Conservation (phyloP, 2,329 filamentous ascomycete species). For the Hypoxylon sp. region DNA sequence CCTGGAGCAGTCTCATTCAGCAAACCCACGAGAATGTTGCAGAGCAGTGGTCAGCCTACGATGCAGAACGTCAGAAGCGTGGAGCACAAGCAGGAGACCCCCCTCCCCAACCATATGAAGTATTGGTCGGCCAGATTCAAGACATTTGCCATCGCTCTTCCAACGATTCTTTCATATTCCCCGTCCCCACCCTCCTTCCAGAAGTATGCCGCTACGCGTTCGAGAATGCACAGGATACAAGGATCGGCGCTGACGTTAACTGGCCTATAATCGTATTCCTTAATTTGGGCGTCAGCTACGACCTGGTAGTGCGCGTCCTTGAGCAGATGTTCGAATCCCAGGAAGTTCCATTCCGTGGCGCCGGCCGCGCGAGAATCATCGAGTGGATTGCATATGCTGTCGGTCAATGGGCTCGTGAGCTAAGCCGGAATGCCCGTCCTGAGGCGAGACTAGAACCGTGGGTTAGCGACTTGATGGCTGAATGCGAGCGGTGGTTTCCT, state of each 20-base stretch:
- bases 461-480: conserved; percentile 57
- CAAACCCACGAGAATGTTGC: conserved; percentile 72
- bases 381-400: conserved; percentile 67
- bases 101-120: conserved; percentile 74
- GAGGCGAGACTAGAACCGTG: conserved; percentile 49
- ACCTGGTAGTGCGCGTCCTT: conserved; percentile 67
- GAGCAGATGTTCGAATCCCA: conserved; percentile 70
- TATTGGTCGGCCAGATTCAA: conserved; percentile 72
- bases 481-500: conserved; percentile 61
- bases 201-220: conserved; percentile 73
- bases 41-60: conserved; percentile 55
- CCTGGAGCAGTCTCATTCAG: conserved; percentile 86
- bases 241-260: conserved; percentile 66
- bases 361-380: conserved; percentile 62
- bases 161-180: conserved; percentile 75
- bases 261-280: conserved; percentile 71
- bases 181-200: conserved; percentile 70
- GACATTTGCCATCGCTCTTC: conserved; percentile 74
- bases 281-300: conserved; percentile 67
- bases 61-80: conserved; percentile 58
- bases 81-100: conserved; percentile 52
- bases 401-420: conserved; percentile 60
- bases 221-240: conserved; percentile 68
- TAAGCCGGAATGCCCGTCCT: conserved; percentile 48
- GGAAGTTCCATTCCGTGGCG: conserved; percentile 69